Evolutionary conservation across 163 green algal species (phyloP).

Genomic region (Scenedesmus sp.): DNA sequence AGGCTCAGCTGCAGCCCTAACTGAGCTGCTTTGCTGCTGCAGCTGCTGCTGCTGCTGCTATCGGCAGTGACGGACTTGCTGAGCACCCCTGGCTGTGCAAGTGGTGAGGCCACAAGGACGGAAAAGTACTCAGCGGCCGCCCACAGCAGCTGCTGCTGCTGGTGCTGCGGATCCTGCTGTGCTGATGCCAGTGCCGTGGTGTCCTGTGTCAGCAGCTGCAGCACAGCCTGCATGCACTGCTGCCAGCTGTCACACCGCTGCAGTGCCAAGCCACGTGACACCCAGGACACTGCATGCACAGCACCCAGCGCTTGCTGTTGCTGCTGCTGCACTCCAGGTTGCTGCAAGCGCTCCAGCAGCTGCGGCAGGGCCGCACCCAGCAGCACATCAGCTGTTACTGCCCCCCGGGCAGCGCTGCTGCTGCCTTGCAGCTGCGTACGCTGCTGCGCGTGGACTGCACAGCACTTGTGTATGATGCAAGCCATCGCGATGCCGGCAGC

Average conservation of each 20-base stretch:
- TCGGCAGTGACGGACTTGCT: background rate
- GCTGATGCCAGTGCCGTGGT: background rate
- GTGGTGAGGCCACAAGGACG: conserved; percentile 13
- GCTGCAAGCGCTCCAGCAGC: conserved; percentile 4
- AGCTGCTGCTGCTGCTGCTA: conserved; percentile 30
- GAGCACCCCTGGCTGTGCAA: background rate
- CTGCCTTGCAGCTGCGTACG: background rate
- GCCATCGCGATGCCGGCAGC: conserved; percentile 31
- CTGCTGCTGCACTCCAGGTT: conserved; percentile 38
- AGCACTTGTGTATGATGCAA: conserved; percentile 23
- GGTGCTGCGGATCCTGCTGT: background rate
- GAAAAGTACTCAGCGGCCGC: conserved; percentile 34
- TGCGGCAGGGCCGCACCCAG: background rate
- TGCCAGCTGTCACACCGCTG: conserved; percentile 39
- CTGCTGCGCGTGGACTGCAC: background rate
- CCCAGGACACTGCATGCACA: conserved; percentile 26
- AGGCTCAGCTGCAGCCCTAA: background rate
- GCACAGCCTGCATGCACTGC: conserved; percentile 17
- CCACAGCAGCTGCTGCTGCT: conserved; percentile 31
- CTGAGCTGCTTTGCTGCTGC: background rate
- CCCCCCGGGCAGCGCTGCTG: background rate
- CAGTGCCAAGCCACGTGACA: conserved; percentile 42
- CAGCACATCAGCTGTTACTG: background rate
- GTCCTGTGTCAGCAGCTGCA: conserved; percentile 13
- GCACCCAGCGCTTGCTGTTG: background rate